Evolutionary conservation across 768 basidiomycete genomes (phyloP).

Genomic region (Suillus discolor): DNA sequence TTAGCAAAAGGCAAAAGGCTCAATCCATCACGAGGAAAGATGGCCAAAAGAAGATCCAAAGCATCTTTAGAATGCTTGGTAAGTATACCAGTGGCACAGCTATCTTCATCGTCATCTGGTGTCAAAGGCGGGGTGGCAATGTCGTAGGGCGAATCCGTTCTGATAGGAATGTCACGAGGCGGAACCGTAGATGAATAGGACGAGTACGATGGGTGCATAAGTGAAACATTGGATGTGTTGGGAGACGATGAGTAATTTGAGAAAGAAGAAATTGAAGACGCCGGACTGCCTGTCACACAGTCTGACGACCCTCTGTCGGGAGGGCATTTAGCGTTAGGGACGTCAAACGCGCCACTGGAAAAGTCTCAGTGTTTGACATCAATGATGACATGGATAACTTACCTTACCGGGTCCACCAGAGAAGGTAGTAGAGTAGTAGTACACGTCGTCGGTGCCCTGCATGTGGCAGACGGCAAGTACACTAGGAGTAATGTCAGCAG

Average conservation of each 20-base stretch:
- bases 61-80: constrained; percentile 59
- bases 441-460: constrained; percentile 79
- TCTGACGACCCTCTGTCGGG: constrained; percentile 92
- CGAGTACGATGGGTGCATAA: constrained; percentile 19
- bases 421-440: constrained; percentile 93
- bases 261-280: constrained; percentile 55
- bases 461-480: constrained; percentile 87
- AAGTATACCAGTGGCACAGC: constrained; percentile 41
- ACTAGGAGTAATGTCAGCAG: constrained; percentile 74
- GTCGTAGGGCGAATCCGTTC: constrained; percentile 40
- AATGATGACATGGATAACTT: constrained; percentile 29
- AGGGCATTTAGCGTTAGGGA: constrained; percentile 90
- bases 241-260: constrained; percentile 34
- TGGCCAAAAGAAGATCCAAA: constrained; percentile 73
- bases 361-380: constrained; percentile 14
- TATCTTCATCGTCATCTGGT: constrained; percentile 64
- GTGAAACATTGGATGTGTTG: constrained; percentile 22
- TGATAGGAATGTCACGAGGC: constrained; percentile 47
- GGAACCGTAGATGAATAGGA: constrained; percentile 32
- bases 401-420: constrained; percentile 94
- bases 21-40: constrained; percentile 77
- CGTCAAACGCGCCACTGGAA: constrained; percentile 93
- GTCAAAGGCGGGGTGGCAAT: constrained; percentile 78
- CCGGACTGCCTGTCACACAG: constrained; percentile 93
- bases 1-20: constrained; percentile 71